Evolutionary conservation across 768 basidiomycete species (phyloP), one percentile per base, ranked within the genome.

Genomic region (Clitopilus passeckerianus): DNA sequence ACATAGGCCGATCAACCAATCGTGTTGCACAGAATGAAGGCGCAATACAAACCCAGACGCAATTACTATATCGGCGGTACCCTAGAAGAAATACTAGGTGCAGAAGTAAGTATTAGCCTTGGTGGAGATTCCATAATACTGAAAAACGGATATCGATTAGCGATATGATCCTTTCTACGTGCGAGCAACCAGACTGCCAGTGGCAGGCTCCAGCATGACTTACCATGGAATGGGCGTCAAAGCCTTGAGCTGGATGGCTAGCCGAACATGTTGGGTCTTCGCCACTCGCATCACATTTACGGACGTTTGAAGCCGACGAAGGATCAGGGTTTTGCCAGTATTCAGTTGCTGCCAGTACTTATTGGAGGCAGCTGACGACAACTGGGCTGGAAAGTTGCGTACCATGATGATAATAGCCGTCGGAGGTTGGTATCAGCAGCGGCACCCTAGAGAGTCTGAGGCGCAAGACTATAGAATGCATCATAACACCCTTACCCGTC

Each of bases 381-480:
- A n/a, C 5, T 3, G 10, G 12, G 12, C 37, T 41, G 5, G 37
- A 4, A 41, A 15, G 37, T 41, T 12, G 37, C 37, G 5, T 41
- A 41, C 53, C 53, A 60, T 84, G 82, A 58, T 85, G 83, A 57
- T 75, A 75, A 66, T 84, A 85, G 5, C 81, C 82, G 9, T 82
- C 60, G 1, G 63, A 64, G 3, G 63, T 76, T 0, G 82, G 78
- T 33, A 83, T 79, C 53, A 82, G 74, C 0, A 81, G 83, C 0
- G 82, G 80, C 6, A 83, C 81, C 2, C 37, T 41, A 41, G 37
- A 5, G 10, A 41, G 10, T 14, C 5, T 41, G 5, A 41, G 12
- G 5, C 12, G 10, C 12, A n/a, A 41, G 3, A n/a, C n/a, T 9
- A 15, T 41, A 3, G 5, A 9, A 41, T 15, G 5, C 3, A n/a